Conservation (phyloP, 108 stramenopile genomes). For the Skeletonema tropicum region DNA sequence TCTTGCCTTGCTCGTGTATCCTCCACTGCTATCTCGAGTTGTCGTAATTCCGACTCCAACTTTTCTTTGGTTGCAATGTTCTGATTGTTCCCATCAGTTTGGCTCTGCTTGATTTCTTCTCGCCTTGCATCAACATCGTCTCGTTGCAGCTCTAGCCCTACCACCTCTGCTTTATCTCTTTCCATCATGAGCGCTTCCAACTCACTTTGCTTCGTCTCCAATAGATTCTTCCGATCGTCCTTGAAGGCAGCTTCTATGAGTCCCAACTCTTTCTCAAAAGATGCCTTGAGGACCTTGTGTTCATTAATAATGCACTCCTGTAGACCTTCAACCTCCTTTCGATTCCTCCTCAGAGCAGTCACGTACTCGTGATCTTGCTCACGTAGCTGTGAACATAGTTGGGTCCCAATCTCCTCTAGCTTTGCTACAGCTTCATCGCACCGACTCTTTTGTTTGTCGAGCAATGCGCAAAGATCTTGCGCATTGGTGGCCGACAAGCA, state of each 20-base stretch:
- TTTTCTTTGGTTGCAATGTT: constrained; percentile 21
- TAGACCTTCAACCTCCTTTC: constrained; percentile 33
- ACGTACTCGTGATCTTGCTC: constrained; percentile 52
- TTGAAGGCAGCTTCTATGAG: constrained; percentile 37
- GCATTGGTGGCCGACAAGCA: constrained; percentile 27
- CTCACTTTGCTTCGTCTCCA: constrained; percentile 18
- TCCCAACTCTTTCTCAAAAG: constrained; percentile 42
- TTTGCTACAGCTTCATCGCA: constrained; percentile 38
- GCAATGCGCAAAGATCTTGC: constrained; percentile 28
- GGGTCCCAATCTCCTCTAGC: constrained; percentile 30
- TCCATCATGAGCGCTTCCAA: constrained; percentile 39
- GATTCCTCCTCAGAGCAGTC: constrained; percentile 42
- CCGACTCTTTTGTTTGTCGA: constrained; percentile 25
- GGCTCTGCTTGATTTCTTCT: constrained; percentile 30
- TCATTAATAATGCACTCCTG: constrained; percentile 34
- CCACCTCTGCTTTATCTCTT: constrained; percentile 28
- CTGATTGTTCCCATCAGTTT: constrained; percentile 23
- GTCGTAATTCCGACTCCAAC: constrained; percentile 26
- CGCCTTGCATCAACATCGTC: constrained; percentile 29
- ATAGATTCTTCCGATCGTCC: constrained; percentile 20
- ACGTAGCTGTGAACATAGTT: constrained; percentile 33
- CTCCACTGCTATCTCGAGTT: constrained; percentile 41
- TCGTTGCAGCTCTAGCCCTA: constrained; percentile 25
- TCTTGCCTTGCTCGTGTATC: constrained; percentile 32
- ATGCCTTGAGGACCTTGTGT: constrained; percentile 31